Evolutionary conservation across 2,329 filamentous ascomycete genomes (phyloP), one percentile per base, ranked within the genome.

Genomic region (Cercospora sesami): DNA sequence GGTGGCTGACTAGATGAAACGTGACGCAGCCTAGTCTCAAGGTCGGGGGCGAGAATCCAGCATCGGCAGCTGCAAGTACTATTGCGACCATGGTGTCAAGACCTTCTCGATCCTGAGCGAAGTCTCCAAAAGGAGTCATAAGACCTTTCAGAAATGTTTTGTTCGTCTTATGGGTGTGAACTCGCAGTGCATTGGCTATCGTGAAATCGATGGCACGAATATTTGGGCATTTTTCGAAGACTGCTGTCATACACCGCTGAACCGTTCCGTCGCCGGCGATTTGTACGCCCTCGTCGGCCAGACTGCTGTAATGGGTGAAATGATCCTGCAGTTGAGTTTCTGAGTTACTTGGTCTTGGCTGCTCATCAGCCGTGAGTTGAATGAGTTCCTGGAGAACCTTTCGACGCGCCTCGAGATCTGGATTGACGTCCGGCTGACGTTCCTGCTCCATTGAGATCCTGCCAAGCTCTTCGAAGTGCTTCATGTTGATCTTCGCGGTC

Each of bases 221-320:
- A 10, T 53, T 55, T 0, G 18, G 5, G n/a, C 61, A 63, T 2
- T 53, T 51, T 30, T 63, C 61, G 61, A 63, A 63, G 18, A 55
- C 61, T 53, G 18, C 33, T 18, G 12, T 5, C 28, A 63, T 23
- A 8, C 42, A 63, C 5, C 51, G 26, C 14, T 31, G 45, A 14
- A 63, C 5, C 9, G 18, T 26, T 4, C 30, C 42, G 33, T 63
- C 45, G 1, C 1, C 18, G 8, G 12, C 12, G 2, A 63, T 33
- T 3, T 55, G 26, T 14, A 14, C 6, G 3, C 42, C 61, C 10
- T 63, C 61, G 16, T 21, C 1, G 3, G 18, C 42, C 4, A 63
- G 5, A 1, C 2, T 10, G 14, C 21, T 26, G 31, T 63, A 63
- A 8, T 63, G 30, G 10, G 16, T 7, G 59, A 45, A 61, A 39